Conservation (phyloP, 2,329 filamentous ascomycete species). For the Metarhizium humberi region DNA sequence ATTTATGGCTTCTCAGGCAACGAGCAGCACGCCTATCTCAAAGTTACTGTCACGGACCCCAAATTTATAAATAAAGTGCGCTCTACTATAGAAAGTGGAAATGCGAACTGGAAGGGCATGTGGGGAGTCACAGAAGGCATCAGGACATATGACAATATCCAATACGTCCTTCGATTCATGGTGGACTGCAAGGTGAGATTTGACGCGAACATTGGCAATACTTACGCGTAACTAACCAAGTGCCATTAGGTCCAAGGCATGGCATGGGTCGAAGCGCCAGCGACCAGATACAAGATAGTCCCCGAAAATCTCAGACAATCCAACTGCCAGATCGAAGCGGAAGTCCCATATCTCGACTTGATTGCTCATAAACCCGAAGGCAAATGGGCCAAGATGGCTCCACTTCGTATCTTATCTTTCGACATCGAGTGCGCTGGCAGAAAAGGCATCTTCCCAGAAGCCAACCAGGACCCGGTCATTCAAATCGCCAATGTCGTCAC, state of each 20-base stretch:
- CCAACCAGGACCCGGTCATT: slow-evolving; percentile 86
- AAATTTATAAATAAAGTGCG: slow-evolving; percentile 74
- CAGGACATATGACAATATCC: slow-evolving; percentile 90
- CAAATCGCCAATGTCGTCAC: slow-evolving; percentile 97
- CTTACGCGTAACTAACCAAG: slow-evolving; percentile 3
- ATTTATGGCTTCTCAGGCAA: slow-evolving; percentile 94
- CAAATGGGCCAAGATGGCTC: slow-evolving; percentile 97
- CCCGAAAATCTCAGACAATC: slow-evolving; percentile 62
- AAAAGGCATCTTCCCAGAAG: slow-evolving; percentile 94
- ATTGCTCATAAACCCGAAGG: slow-evolving; percentile 82
- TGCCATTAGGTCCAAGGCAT: slow-evolving; percentile 67
- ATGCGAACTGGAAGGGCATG: slow-evolving; percentile 82
- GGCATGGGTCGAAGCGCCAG: slow-evolving; percentile 89
- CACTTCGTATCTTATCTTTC: slow-evolving; percentile 84
- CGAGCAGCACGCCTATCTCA: slow-evolving; percentile 81
- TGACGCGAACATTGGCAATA: too few species aligned
- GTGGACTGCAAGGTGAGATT: slow-evolving; percentile 73
- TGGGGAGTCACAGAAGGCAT: slow-evolving; percentile 64
- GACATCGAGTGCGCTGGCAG: slow-evolving; percentile 98
- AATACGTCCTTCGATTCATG: slow-evolving; percentile 95
- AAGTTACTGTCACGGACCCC: slow-evolving; percentile 85
- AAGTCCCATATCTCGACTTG: slow-evolving; percentile 71
- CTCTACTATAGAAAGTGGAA: slow-evolving; percentile 61
- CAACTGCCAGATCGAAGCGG: slow-evolving; percentile 92
- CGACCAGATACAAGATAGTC: slow-evolving; percentile 63